These are phyloP conservation scores for Penstemon davidsonii DNA, from an alignment of 257 asterid genomes.

Conservation along the genomic window DNA sequence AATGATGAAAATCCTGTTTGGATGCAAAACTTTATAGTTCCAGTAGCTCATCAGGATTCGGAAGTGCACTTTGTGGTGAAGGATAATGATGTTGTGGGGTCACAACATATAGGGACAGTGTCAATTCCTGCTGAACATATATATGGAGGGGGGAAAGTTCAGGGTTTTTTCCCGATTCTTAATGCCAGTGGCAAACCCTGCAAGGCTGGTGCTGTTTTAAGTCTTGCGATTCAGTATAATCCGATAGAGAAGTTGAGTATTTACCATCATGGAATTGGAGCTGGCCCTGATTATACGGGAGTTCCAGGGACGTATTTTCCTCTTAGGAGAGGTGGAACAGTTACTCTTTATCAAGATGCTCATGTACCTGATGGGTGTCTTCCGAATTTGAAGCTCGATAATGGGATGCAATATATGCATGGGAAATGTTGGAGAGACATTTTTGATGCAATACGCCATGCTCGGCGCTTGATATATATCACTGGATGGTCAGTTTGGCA, in stretches of 20 bases:
- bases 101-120: constrained; percentile 88
- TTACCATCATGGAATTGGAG: constrained; percentile 81
- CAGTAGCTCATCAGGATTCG: constrained; percentile 86
- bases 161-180: constrained; percentile 79
- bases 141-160: constrained; percentile 64
- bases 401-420: constrained; percentile 70
- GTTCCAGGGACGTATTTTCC: constrained; percentile 96
- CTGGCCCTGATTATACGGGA: constrained; percentile 81
- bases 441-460: constrained; percentile 77
- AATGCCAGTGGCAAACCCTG: constrained; percentile 72
- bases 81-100: constrained; percentile 89
- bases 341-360: constrained; percentile 96
- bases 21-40: constrained; percentile 82
- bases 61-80: constrained; percentile 84
- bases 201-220: constrained; percentile 84
- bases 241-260: constrained; percentile 76
- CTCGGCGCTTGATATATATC: constrained; percentile 81
- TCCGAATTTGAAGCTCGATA: constrained; percentile 70
- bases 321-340: constrained; percentile 85
- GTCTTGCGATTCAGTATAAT: constrained; percentile 62
- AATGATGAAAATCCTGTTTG: constrained; percentile 87
- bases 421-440: constrained; percentile 97
- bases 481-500: constrained; percentile 99
- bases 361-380: constrained; percentile 88
- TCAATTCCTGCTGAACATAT: constrained; percentile 80